These are phyloP conservation scores for Symbiodinium pilosum DNA, from an alignment of 73 alveolate species.

Conservation along the genomic window DNA sequence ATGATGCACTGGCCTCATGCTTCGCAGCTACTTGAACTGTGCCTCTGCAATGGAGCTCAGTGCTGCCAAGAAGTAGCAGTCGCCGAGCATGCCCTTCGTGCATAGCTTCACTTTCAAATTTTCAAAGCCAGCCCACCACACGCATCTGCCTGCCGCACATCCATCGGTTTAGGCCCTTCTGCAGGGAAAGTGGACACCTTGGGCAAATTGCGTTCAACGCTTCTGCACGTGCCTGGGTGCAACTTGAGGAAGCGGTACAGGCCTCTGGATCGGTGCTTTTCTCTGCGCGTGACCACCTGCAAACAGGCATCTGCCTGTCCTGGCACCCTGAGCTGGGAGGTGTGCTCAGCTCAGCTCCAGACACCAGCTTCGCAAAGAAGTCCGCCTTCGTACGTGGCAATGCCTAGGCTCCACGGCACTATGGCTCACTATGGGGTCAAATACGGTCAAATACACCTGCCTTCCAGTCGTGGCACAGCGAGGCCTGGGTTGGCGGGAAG, in stretches of 20 bases:
- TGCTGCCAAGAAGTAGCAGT: constrained; percentile 79
- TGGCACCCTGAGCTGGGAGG: too few species aligned
- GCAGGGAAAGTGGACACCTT: constrained; percentile 25
- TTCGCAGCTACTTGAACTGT: too few species aligned
- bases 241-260: too few species aligned
- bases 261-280: too few species aligned
- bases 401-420: not conserved
- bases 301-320: too few species aligned
- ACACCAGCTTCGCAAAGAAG: constrained; percentile 10
- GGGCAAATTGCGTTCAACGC: too few species aligned
- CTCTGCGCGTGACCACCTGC: not conserved
- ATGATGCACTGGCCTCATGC: too few species aligned
- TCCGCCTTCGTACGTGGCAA: not conserved
- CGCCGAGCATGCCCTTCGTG: constrained; percentile 74
- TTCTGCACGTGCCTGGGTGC: too few species aligned
- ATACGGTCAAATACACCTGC: too few species aligned
- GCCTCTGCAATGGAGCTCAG: constrained; percentile 87
- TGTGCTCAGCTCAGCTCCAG: not conserved
- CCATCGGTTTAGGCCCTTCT: constrained; percentile 40
- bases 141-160: constrained; percentile 55
- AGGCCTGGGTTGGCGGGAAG: not conserved
- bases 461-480: constrained; percentile 37
- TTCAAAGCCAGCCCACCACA: too few species aligned
- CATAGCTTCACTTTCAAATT: not conserved
- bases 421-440: not conserved